Base-by-base conservation (phyloP, 2,329 filamentous ascomycete genomes). In the Aspergillus fijiensis region DNA sequence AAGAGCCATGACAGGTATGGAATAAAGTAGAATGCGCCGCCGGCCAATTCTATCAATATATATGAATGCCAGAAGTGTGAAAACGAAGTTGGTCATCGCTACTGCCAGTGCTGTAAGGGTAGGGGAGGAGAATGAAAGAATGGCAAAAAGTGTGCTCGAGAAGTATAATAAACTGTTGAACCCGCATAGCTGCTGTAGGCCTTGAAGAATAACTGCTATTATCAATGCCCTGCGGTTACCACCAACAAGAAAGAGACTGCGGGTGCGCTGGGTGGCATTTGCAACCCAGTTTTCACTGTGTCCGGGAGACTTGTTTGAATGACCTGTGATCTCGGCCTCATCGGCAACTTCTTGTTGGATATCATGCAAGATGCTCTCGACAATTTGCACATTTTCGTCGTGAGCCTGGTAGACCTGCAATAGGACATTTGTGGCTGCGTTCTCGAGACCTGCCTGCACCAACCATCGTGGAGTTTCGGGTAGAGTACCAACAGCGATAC, bases 101-200 rank as follows among this genome's bases (percentile, higher is more conserved):
- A 96, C 89, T 2, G 87, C 88, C 60, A 96, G 83, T 1, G 91
- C 91, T 1, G 90, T 92, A 53, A 94, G 82, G 0, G 91, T 95
- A 5, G 92, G 91, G 58, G 87, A 89, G 48, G 84, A 82, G 72
- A 96, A 96, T 0, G 89, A 89, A 0, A 96, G 83, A 33, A 92
- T 82, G 2, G 85, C 84, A 71, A 94, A 94, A 31, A 94, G 91
- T 7, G 90, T 92, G 4, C 89, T 90, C 0, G 90, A 92, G 72
- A 92, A 96, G 76, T 96, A 96, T 91, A 96, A 96, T 31, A 96
- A 81, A 11, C 90, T 92, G 77, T 96, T 96, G 75, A 95, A 95
- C 1, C 91, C 92, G 69, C 90, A 95, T 1, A 96, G 82, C 74
- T 98, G 94, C 76, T 97, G 94, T 6, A 96, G 79, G 0, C 87